A percentile compares a stretch with the other conserved stretches of the same genome.
phyloP scores from a whole-genome alignment of 148 eudicot genomes.

The Amaranthus cruentus region DNA sequence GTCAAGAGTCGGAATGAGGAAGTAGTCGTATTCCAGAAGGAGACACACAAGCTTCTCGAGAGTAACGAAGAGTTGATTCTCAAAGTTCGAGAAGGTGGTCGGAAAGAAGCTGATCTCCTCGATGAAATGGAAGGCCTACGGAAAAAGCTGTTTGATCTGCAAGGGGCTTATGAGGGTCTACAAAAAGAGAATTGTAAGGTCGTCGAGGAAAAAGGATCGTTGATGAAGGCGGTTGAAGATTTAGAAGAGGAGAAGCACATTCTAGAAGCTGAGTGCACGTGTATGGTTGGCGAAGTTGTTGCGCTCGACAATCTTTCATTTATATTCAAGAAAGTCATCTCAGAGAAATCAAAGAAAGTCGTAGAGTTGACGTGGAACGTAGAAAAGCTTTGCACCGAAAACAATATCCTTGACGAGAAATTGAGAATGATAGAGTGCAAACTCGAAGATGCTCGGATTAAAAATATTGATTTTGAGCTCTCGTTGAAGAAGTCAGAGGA shows the following conservation, averaged over 20 bases:
- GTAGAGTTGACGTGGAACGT: conserved; percentile 34
- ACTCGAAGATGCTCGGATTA: conserved; percentile 46
- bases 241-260: conserved; percentile 45
- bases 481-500: conserved; percentile 41
- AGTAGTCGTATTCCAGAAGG: conserved; percentile 41
- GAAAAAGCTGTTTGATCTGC: conserved; percentile 44
- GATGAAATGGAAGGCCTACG: conserved; percentile 48
- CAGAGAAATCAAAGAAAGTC: conserved; percentile 51
- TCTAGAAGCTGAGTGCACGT: conserved; percentile 45
- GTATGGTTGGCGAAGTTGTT: conserved; percentile 46
- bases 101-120: conserved; percentile 43
- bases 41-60: conserved; percentile 51
- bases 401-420: conserved; percentile 38
- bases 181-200: conserved; percentile 41
- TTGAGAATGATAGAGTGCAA: conserved; percentile 36
- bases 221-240: conserved; percentile 37
- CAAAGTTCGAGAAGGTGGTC: conserved; percentile 47
- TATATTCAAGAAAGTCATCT: conserved; percentile 42
- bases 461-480: conserved; percentile 45
- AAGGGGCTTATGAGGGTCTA: conserved; percentile 43
- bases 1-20: conserved; percentile 40
- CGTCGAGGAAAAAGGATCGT: conserved; percentile 41
- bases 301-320: conserved; percentile 49
- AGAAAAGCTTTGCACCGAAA: conserved; percentile 42
- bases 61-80: conserved; percentile 51